A percentile compares a stretch with the other conserved stretches of the same genome.
phyloP scores from a whole-genome alignment of 2,329 filamentous ascomycete species.

The Aspergillus niger region DNA sequence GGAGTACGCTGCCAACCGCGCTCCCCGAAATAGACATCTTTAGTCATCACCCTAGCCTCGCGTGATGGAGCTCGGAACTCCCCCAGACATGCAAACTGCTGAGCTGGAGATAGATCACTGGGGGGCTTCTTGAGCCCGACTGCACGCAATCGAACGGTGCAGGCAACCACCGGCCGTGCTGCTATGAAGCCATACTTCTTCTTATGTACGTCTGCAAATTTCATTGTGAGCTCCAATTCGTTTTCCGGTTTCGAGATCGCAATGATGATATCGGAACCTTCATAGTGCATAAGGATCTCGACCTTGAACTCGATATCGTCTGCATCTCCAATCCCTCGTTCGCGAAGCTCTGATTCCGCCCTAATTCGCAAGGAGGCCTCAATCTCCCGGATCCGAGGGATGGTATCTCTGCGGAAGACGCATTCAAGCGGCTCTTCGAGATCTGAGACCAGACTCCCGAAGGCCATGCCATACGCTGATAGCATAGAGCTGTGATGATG shows the following conservation, averaged over 20 bases:
- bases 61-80: background rate
- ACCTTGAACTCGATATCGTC: background rate
- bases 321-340: background rate
- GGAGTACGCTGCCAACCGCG: background rate
- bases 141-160: background rate
- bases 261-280: background rate
- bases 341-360: background rate
- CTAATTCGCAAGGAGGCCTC: background rate
- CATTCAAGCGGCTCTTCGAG: background rate
- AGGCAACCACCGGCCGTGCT: background rate
- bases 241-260: background rate
- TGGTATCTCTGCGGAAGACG: background rate
- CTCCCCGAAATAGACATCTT: background rate
- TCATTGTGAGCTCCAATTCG: background rate
- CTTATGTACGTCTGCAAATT: background rate
- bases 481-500: background rate
- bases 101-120: background rate
- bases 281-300: background rate
- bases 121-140: background rate
- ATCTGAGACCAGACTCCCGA: background rate
- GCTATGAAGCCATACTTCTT: background rate
- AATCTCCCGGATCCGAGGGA: background rate
- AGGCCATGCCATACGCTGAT: background rate
- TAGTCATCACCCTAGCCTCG: background rate
- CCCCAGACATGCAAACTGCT: background rate